Conservation (phyloP, 192 early-diverging fungal species). For the Pilaira anomala region DNA sequence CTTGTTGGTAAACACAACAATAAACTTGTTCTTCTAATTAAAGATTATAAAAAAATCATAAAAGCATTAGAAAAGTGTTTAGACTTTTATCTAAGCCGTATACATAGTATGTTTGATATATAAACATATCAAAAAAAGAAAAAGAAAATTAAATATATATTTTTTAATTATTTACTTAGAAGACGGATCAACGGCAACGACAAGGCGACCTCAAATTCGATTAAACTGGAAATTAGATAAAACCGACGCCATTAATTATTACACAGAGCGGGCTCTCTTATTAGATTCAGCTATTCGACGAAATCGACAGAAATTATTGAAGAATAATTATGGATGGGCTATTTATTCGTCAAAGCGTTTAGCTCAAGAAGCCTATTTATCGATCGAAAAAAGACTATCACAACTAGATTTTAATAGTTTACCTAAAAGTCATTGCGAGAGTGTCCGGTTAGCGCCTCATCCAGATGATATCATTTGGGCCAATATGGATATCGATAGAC, state of each 20-base stretch:
- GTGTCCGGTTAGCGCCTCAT: conserved; percentile 51
- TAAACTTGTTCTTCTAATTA: not conserved
- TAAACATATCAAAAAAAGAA: not conserved
- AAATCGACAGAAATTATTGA: conserved; percentile 38
- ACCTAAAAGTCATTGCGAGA: not conserved
- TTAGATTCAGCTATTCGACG: conserved; percentile 24
- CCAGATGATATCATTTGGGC: conserved; percentile 76
- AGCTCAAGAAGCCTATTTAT: not conserved
- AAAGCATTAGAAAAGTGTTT: conserved; percentile 4
- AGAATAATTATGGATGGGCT: conserved; percentile 8
- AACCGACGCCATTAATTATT: conserved; percentile 72
- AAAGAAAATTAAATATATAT: too few species aligned
- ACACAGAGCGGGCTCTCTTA: conserved; percentile 51
- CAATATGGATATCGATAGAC: conserved; percentile 55
- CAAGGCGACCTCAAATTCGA: conserved; percentile 20
- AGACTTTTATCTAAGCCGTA: not conserved
- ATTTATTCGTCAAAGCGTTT: not conserved
- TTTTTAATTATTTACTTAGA: not conserved
- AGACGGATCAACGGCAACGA: conserved; percentile 18
- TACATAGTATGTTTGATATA: not conserved
- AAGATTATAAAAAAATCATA: not conserved
- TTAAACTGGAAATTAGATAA: conserved; percentile 34
- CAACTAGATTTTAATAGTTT: not conserved
- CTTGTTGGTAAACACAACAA: not conserved
- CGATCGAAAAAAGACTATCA: not conserved